Conservation (phyloP, 2,329 filamentous ascomycete genomes). For the Penicillium sp. region DNA sequence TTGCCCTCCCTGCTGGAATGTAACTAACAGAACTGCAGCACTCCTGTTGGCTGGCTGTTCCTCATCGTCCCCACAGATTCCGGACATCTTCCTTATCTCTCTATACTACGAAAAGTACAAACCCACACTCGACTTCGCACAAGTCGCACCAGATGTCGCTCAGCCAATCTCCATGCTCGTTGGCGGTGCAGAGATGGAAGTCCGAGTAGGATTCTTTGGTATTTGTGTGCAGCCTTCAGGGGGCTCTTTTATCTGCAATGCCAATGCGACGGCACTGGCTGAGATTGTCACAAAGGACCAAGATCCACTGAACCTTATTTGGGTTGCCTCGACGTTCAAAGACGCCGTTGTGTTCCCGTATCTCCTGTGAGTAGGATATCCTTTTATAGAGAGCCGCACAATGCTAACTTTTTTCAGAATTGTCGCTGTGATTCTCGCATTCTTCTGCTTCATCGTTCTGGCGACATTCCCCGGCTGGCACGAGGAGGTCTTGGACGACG, state of each 20-base stretch:
- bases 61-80: slow-evolving; percentile 90
- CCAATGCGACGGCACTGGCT: slow-evolving; percentile 91
- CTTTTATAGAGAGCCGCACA: background rate
- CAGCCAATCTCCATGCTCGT: slow-evolving; percentile 87
- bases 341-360: slow-evolving; percentile 98
- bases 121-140: slow-evolving; percentile 74
- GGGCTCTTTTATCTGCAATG: slow-evolving; percentile 89
- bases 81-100: slow-evolving; percentile 95
- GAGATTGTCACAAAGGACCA: slow-evolving; percentile 86
- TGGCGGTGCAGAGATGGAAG: slow-evolving; percentile 75
- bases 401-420: slow-evolving; percentile 56
- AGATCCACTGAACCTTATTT: slow-evolving; percentile 94
- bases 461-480: slow-evolving; percentile 98
- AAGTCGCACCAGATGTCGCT: slow-evolving; percentile 85
- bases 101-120: slow-evolving; percentile 90
- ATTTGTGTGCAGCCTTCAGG: slow-evolving; percentile 92
- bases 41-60: slow-evolving; percentile 93
- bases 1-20: slow-evolving; percentile 10
- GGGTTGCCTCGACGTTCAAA: slow-evolving; percentile 95
- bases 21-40: slow-evolving; percentile 52
- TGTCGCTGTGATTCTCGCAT: slow-evolving; percentile 95
- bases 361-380: slow-evolving; percentile 66
- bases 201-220: slow-evolving; percentile 94
- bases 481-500: slow-evolving; percentile 75
- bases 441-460: slow-evolving; percentile 89